Conservation (phyloP, 148 eudicot genomes). For the Arctostaphylos glauca region DNA sequence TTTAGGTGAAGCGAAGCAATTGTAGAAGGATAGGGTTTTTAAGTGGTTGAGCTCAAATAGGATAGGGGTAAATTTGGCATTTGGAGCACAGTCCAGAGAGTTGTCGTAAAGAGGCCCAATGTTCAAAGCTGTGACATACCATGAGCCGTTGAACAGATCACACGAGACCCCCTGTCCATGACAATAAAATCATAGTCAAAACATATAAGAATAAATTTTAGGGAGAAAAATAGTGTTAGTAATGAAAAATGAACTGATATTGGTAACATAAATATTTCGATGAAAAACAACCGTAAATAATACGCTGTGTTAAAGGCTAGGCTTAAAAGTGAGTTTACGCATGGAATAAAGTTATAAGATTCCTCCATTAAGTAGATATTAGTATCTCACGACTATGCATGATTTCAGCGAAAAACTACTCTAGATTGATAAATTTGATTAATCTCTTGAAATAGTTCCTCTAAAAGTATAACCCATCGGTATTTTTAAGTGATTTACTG, state of each 20-base stretch:
- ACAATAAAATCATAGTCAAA: background rate
- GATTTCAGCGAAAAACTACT: too few relatives aligned
- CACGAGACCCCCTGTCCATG: conserved; percentile 56
- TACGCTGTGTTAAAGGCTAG: too few relatives aligned
- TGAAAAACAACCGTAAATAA: too few relatives aligned
- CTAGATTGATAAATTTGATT: too few relatives aligned
- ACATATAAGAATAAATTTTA: background rate
- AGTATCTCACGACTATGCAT: too few relatives aligned
- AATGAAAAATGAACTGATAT: background rate
- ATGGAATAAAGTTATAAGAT: too few relatives aligned
- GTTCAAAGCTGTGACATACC: conserved; percentile 55
- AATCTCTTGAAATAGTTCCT: too few relatives aligned
- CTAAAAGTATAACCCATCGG: too few relatives aligned
- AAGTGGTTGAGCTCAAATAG: conserved; percentile 50
- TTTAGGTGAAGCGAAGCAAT: conserved; percentile 40
- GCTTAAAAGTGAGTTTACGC: too few relatives aligned
- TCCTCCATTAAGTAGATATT: too few relatives aligned
- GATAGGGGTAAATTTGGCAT: conserved; percentile 42
- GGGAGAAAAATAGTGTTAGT: background rate
- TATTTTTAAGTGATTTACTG: too few relatives aligned
- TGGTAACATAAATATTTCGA: too few relatives aligned
- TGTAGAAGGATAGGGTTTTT: conserved; percentile 51
- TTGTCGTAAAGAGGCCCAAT: conserved; percentile 62
- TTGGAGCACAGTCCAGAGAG: conserved; percentile 48
- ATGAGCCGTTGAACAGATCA: conserved; percentile 53